Percentiles rank a stretch among this genome's conserved stretches.
Evolutionary conservation across 108 stramenopile genomes (phyloP).

Genomic region (Pseudonitzschia delicatissima): DNA sequence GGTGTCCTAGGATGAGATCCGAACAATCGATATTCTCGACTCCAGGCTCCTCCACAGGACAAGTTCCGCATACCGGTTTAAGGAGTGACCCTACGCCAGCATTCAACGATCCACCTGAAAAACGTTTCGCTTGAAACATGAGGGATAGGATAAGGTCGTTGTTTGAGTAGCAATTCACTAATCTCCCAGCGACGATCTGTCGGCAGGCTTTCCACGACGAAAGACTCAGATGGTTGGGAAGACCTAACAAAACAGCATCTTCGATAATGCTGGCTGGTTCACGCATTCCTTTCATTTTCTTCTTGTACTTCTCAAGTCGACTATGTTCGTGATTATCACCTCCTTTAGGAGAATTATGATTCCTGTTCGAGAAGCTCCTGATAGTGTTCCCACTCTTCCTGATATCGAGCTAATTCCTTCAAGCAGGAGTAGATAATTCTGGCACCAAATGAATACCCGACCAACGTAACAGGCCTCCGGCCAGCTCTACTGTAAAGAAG

Average conservation of each 20-base stretch:
- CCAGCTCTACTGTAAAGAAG: conserved; percentile 82
- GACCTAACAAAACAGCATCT: conserved; percentile 85
- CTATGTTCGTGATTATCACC: conserved; percentile 7
- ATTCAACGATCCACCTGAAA: conserved; percentile 42
- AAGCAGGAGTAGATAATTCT: conserved; percentile 90
- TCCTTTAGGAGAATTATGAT: conserved; percentile 11
- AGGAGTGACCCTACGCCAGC: conserved; percentile 30
- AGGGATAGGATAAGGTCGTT: conserved; percentile 91
- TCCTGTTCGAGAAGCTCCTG: conserved; percentile 34
- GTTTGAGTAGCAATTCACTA: conserved; percentile 91
- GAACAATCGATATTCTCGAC: conserved; percentile 82
- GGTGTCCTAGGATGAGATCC: conserved; percentile 64
- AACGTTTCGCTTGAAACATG: conserved; percentile 88
- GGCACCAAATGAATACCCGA: conserved; percentile 96
- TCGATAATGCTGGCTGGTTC: conserved; percentile 88
- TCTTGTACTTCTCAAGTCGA: conserved; percentile 25
- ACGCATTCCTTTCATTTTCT: conserved; percentile 51
- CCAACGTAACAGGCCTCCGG: conserved; percentile 86
- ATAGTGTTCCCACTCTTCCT: conserved; percentile 75
- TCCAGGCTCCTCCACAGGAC: conserved; percentile 60
- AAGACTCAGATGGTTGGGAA: conserved; percentile 76
- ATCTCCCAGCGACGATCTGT: conserved; percentile 82
- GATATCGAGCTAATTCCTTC: conserved; percentile 84
- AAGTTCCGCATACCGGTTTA: conserved; percentile 77
- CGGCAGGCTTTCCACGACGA: conserved; percentile 84